phyloP scores from a whole-genome alignment of 75 land plant genomes.

The Sequoia sempervirens region DNA sequence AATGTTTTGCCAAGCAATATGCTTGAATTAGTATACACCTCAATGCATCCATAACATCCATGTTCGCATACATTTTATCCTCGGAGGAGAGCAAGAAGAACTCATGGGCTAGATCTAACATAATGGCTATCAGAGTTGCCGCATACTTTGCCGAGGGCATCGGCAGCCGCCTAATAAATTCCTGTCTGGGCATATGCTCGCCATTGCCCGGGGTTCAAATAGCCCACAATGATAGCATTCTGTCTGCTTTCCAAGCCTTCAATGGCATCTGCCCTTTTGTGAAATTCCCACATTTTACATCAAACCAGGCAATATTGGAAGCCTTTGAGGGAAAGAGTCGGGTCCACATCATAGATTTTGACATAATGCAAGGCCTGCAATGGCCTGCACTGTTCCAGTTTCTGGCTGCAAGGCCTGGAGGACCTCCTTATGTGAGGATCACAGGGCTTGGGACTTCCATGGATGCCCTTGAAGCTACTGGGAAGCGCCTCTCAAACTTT shows the following conservation, averaged over 20 bases:
- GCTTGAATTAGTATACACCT: neutral
- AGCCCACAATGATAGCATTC: neutral
- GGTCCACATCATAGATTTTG: slow-evolving; percentile 18
- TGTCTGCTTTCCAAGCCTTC: slow-evolving; percentile 14
- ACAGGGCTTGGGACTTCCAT: slow-evolving; percentile 16
- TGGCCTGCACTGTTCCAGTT: slow-evolving; percentile 19
- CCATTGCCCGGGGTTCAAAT: neutral
- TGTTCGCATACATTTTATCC: too few relatives aligned
- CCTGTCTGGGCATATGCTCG: neutral
- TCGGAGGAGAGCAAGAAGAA: too few relatives aligned
- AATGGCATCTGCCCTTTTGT: slow-evolving; percentile 13
- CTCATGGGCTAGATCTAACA: too few relatives aligned
- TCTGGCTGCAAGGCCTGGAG: slow-evolving; percentile 21
- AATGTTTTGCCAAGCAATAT: neutral
- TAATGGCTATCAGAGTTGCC: too few relatives aligned
- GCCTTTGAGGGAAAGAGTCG: slow-evolving; percentile 14
- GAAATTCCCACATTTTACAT: slow-evolving; percentile 18
- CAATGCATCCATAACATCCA: too few relatives aligned
- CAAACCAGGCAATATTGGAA: slow-evolving; percentile 18
- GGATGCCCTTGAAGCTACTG: slow-evolving; percentile 14
- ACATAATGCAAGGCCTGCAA: slow-evolving; percentile 17
- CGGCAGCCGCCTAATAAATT: neutral
- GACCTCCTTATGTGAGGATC: slow-evolving; percentile 14
- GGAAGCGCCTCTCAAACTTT: slow-evolving; percentile 14
- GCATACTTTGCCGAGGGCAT: slow-evolving; percentile 16